Conservation (phyloP, 2,329 filamentous ascomycete genomes). For the Aspergillus bombycis region DNA sequence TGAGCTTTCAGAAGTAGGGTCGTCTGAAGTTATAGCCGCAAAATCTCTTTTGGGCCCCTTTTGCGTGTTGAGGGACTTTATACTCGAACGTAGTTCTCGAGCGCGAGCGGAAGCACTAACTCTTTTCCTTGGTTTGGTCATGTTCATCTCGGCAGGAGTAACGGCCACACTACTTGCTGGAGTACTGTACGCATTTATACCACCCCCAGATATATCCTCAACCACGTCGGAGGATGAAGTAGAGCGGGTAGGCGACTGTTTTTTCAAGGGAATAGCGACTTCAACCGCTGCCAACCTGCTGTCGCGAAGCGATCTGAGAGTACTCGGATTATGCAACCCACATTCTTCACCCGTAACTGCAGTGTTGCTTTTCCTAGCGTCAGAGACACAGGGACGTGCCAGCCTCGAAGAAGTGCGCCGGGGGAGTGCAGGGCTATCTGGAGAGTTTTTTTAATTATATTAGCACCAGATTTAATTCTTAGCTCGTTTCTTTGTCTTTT, state of each 20-base stretch:
- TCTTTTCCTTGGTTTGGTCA: conserved; percentile 30
- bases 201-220: conserved; percentile 44
- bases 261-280: conserved; percentile 37
- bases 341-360: conserved; percentile 9
- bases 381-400: conserved; percentile 15
- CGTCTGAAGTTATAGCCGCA: conserved; percentile 47
- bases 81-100: conserved; percentile 53
- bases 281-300: conserved; percentile 20
- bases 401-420: conserved; percentile 31
- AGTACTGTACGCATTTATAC: conserved; percentile 60
- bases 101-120: conserved; percentile 51
- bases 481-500: not conserved
- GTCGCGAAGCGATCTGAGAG: not conserved
- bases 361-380: conserved; percentile 16
- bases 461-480: not conserved
- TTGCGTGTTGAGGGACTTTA: conserved; percentile 37
- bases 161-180: conserved; percentile 62
- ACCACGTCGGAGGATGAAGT: conserved; percentile 45
- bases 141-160: conserved; percentile 55
- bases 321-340: not conserved
- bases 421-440: conserved; percentile 13
- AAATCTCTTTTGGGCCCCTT: conserved; percentile 49
- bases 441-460: not conserved
- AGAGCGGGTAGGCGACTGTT: conserved; percentile 25
- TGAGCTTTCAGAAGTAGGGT: conserved; percentile 36